Base-by-base conservation (phyloP, 176 grass and related monocot species). In the Ampelocalamus luodianensis region DNA sequence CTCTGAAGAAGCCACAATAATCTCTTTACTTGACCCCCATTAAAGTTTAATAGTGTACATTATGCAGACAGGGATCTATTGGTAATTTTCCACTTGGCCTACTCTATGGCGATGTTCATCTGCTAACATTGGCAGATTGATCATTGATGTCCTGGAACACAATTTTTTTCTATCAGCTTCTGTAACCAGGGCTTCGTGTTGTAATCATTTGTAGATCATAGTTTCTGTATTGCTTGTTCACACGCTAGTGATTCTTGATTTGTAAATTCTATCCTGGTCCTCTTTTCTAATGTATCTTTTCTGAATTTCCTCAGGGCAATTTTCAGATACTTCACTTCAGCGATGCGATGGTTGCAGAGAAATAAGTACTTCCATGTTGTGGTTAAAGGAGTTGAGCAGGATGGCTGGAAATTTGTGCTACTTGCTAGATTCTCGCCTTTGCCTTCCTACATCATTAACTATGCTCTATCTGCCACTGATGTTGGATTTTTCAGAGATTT, bases 381-480 rank as follows among this genome's bases (percentile, higher is more conserved):
- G 38, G 85, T 93, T 71, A 98, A 80, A 89, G 93, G 96, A 26
- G 96, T 98, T 70, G 93, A 95, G 77, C 90, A 48, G 13, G 96
- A 98, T 70, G 93, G 93, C 50, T 98, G 96, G 96, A 95, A 75
- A 89, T 95, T 98, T 56, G 96, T 98, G 4, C 86, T 98, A 40
- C 96, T 98, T 83, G 93, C 93, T 79, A 94, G 96, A 55, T 98
- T 95, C 83, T 95, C 96, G 8, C 93, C 93, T 53, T 73, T 98
- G 85, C 96, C 93, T 61, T 95, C 96, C 14, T 98, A 95, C 85
- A 88, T 95, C 48, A 98, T 98, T 69, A 98, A 95, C 74, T 98
- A 98, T 49, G 93, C 80, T 80, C 87, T 98, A 79, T 92, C 96
- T 36, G 93, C 96, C 16, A 98, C 93, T 0, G 74, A 94, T 59